phyloP scores from a whole-genome alignment of 2,329 filamentous ascomycete species.

The Ophiostoma novo-ulmi region DNA sequence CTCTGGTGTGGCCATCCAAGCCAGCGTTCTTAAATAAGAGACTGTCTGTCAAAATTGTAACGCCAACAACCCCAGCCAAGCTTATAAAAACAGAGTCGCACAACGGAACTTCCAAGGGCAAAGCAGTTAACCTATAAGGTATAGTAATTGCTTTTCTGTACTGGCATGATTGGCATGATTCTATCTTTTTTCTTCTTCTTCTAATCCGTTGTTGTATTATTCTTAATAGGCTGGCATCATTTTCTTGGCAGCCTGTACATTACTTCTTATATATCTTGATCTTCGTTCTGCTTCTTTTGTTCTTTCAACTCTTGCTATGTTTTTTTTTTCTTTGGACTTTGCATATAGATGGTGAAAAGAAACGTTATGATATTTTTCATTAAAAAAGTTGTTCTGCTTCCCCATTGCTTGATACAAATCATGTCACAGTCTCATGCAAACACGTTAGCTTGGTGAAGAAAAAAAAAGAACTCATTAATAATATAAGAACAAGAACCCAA shows the following conservation, averaged over 20 bases:
- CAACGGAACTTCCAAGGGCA: background rate
- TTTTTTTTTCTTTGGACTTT: background rate
- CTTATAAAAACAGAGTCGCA: background rate
- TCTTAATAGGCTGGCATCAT: background rate
- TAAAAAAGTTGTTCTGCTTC: background rate
- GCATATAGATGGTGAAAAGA: slow-evolving; percentile 11
- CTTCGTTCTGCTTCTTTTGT: background rate
- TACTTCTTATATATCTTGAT: background rate
- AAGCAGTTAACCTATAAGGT: background rate
- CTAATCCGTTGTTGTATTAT: background rate
- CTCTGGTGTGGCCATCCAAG: slow-evolving; percentile 4
- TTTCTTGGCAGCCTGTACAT: background rate
- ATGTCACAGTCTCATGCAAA: background rate
- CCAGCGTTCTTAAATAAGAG: background rate
- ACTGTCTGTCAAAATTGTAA: background rate
- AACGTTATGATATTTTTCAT: background rate
- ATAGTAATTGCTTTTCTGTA: background rate
- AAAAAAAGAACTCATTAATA: background rate
- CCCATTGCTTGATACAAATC: background rate
- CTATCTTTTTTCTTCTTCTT: background rate
- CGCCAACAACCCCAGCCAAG: background rate
- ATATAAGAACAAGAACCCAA: slow-evolving; percentile 14
- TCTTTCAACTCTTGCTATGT: background rate
- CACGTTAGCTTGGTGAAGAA: background rate
- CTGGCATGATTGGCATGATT: background rate